These are phyloP conservation scores for Nyssa sinensis DNA, from an alignment of 148 eudicot species.

Conservation along the genomic window DNA sequence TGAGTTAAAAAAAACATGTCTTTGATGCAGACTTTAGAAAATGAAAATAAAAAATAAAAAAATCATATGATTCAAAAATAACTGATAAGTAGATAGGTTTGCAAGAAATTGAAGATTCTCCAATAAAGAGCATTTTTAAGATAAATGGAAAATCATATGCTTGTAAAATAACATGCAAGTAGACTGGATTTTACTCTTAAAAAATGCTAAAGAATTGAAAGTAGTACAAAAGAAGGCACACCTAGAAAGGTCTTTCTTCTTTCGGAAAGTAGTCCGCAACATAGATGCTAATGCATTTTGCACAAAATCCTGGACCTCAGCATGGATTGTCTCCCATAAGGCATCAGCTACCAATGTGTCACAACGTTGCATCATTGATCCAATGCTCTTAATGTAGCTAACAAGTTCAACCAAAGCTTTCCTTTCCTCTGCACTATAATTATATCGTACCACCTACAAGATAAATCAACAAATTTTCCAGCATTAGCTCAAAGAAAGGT, in stretches of 20 bases:
- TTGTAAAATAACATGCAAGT: background rate
- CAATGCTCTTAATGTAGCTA: conserved; percentile 87
- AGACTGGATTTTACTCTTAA: background rate
- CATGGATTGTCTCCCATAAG: conserved; percentile 96
- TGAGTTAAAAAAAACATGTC: no score
- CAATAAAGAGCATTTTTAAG: no score
- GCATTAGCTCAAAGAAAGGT: background rate
- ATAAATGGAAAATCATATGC: no score
- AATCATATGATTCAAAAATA: background rate
- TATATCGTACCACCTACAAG: conserved; percentile 88
- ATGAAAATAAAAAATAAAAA: no score
- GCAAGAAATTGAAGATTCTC: background rate
- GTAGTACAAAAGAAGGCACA: conserved; percentile 15
- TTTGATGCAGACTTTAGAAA: no score
- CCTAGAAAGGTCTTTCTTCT: conserved; percentile 96
- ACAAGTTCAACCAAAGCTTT: conserved; percentile 92
- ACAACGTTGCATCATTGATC: conserved; percentile 85
- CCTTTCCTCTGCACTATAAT: conserved; percentile 85
- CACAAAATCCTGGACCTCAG: conserved; percentile 99
- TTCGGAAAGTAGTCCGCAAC: conserved; percentile 90
- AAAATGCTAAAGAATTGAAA: background rate
- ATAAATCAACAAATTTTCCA: conserved; percentile 1
- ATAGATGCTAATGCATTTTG: conserved; percentile 90
- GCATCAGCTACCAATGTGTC: conserved; percentile 95
- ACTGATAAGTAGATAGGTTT: background rate